Base-by-base conservation (phyloP, 768 basidiomycete genomes). In the Termitomyces eurrhizus region DNA sequence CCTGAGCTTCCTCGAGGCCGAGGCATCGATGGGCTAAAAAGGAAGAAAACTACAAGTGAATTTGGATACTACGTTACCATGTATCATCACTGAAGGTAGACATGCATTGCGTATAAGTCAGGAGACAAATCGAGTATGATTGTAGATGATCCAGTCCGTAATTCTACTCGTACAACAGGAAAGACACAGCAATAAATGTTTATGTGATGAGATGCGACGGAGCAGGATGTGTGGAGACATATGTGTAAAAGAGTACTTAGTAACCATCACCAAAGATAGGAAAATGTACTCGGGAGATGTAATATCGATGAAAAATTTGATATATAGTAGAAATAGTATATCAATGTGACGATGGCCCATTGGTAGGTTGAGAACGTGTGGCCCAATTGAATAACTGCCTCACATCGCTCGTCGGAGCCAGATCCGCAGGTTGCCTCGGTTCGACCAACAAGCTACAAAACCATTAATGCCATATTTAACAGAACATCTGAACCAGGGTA, bases 321-420 rank as follows among this genome's bases (percentile, higher is more conserved):
- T 59, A 61, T 58, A 64, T 56, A 35, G 41, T 52, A 49, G 89
- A 85, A 8, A 87, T 87, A 70, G 90, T 80, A 71, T 48, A 68
- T 70, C 68, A 73, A 58, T 70, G 69, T 49, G 72, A 65, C 29
- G 72, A 64, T 39, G 60, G 35, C 44, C 52, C 60, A 53, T 71
- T 62, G 65, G 70, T 71, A 59, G 78, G 66, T 65, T 79, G 79
- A 59, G 86, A 85, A 62, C 87, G 81, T 60, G 84, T 86, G 52
- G 89, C 84, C 90, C 91, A 90, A 66, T 82, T 83, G 74, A 92
- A 92, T 41, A 92, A 77, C 69, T 90, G 88, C 54, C 89, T 87
- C 79, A 91, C 82, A 67, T 92, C 90, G 62, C 83, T 76, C 26
- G 75, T 72, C 46, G 83, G 85, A 29, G 85, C 81, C 41, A 78